Evolutionary conservation across 345 rosid species (phyloP), one percentile per base, ranked within the genome.

Genomic region (Eucalyptus erythrocorys): DNA sequence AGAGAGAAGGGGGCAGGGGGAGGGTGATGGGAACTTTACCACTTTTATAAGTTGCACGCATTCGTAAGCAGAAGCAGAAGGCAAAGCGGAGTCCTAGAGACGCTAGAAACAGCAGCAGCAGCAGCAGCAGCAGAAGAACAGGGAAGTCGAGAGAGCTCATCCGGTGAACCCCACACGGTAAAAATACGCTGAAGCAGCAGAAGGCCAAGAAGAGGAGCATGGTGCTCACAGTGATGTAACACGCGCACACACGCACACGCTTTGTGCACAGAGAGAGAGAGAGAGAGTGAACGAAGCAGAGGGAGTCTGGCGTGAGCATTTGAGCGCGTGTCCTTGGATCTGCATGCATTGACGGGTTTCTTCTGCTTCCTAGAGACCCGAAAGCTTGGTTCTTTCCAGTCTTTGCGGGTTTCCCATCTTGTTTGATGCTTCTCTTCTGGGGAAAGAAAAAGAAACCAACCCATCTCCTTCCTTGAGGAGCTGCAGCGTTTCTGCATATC

Each of bases 11-110:
- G 76, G 71, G 17, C 68, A 59, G 61, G 21, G 76, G 37, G n/a
- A n/a, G 76, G 76, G 12, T 76, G 82, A 76, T 11, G 82, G 47
- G 91, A 59, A 90, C 93, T 91, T 94, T 90, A 88, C 91, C 89
- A 89, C 93, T 91, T 93, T 93, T 92, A 91, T 88, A 91, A 91
- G 93, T 93, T 91, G 96, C 96, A 93, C 95, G 94, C 96, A 94
- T 94, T 95, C 94, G 91, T 90, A 93, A 93, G 92, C 93, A 89
- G 88, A 88, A 88, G 85, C 87, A 7, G 40, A 88, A 68, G 64
- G 84, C 48, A 64, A 64, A 80, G 84, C 48, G 40, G 84, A 48
- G 87, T 48, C 37, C 45, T 85, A 45, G 55, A 88, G 42, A 61
- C 55, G 34, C 84, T 49, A 88, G 48, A 30, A 48, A 87, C 66